A percentile compares a stretch with the other conserved stretches of the same genome.
Conservation (phyloP, 208 protist genomes). For the Trypanosoma rangeli region DNA sequence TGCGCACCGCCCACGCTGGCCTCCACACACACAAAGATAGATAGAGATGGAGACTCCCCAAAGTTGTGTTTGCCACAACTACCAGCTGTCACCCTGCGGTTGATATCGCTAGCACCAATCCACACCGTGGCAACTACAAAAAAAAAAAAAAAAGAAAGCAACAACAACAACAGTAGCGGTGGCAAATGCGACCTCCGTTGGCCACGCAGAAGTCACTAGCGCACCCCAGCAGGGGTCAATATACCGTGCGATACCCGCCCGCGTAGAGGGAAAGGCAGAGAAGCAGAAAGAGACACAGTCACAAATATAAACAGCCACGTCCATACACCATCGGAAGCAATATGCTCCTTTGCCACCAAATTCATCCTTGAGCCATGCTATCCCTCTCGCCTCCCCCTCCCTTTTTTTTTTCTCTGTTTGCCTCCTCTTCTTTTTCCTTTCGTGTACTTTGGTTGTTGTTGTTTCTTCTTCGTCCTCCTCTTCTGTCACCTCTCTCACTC, state of each 20-base stretch:
- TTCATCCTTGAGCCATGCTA: not conserved
- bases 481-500: not conserved
- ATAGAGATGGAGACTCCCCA: not conserved
- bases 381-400: not conserved
- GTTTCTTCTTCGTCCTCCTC: not conserved
- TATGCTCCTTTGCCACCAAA: not conserved
- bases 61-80: not conserved
- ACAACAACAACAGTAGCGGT: not conserved
- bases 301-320: not conserved
- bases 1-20: too few species aligned
- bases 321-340: not conserved
- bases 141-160: conserved; percentile 24
- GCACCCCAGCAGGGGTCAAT: not conserved
- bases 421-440: conserved; percentile 3
- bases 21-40: too few species aligned
- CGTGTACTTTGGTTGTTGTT: not conserved
- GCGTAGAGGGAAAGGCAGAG: not conserved
- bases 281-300: not conserved
- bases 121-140: not conserved
- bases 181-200: not conserved
- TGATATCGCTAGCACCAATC: not conserved
- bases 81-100: not conserved
- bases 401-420: not conserved
- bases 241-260: too few species aligned
- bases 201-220: not conserved